A percentile compares a stretch with the other conserved stretches of the same genome.
Conservation (phyloP, 73 alveolate genomes). For the Blepharisma stoltei region DNA sequence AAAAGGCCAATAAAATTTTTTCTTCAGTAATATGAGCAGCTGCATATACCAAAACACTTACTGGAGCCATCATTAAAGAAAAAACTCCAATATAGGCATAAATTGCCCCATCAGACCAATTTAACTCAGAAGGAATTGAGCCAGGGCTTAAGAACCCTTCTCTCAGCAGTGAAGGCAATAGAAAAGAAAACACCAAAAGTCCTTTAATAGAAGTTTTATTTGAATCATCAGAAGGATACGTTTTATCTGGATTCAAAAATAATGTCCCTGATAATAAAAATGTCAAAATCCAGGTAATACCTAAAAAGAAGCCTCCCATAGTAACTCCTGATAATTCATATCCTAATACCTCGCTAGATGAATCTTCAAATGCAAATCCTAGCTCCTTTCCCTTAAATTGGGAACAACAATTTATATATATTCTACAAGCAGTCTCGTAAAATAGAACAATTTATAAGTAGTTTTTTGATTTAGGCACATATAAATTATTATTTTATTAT, state of each 20-base stretch:
- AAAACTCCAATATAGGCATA: background rate
- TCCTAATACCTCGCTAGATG: background rate
- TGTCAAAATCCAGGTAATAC: conserved; percentile 9
- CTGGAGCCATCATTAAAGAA: background rate
- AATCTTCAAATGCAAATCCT: background rate
- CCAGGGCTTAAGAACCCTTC: background rate
- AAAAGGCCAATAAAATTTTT: background rate
- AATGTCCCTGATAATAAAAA: background rate
- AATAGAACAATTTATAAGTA: no score
- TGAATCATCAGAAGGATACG: background rate
- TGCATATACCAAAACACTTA: background rate
- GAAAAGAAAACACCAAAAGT: background rate
- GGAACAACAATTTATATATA: no score
- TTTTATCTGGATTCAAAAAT: conserved; percentile 11
- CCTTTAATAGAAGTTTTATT: background rate
- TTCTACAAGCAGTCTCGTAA: no score
- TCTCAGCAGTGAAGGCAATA: background rate
- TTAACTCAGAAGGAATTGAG: background rate
- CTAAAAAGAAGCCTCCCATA: conserved; percentile 10
- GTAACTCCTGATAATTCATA: background rate
- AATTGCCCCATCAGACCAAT: background rate
- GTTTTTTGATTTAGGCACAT: no score
- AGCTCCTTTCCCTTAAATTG: no score
- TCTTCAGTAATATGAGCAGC: background rate
- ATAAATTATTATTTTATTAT: no score